Percentiles rank a stretch among this genome's conserved stretches.
These are phyloP conservation scores for Mrakia frigida DNA, from an alignment of 768 basidiomycete species.

Conservation along the genomic window DNA sequence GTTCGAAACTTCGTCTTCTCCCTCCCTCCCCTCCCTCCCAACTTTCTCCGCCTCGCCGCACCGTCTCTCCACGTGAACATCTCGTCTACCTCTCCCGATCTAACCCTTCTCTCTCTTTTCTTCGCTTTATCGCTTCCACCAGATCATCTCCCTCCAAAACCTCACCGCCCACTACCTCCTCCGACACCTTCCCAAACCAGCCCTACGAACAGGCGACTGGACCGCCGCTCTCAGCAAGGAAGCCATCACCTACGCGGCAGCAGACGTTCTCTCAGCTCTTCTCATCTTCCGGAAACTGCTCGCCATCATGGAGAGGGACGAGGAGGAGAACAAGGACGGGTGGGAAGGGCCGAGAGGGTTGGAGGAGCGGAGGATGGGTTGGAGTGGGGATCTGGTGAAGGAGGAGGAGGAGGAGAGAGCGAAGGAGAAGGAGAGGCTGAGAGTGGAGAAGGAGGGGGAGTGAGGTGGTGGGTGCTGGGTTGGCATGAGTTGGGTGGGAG, in stretches of 20 bases:
- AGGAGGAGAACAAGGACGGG: not conserved
- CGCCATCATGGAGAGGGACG: not conserved
- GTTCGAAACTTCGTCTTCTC: not conserved
- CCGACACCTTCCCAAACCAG: slow-evolving; percentile 22
- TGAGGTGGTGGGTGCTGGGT: not conserved
- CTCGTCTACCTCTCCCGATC: not conserved
- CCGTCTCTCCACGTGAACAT: not conserved
- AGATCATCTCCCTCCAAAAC: slow-evolving; percentile 20
- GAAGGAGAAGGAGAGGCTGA: not conserved
- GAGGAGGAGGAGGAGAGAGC: slow-evolving; percentile 7
- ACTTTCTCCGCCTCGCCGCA: not conserved
- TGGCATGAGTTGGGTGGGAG: not conserved
- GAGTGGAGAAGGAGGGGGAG: not conserved
- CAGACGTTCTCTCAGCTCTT: slow-evolving; percentile 18
- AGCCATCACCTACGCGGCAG: slow-evolving; percentile 17
- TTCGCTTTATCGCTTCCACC: not conserved
- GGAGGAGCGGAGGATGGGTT: not conserved
- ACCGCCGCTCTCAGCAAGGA: slow-evolving; percentile 7
- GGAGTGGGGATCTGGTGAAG: slow-evolving; percentile 8
- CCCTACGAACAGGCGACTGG: slow-evolving; percentile 24
- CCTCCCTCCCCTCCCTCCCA: not conserved
- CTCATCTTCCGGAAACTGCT: slow-evolving; percentile 1
- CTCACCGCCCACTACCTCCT: slow-evolving; percentile 9
- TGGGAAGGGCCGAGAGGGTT: not conserved
- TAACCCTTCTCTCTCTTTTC: not conserved